These are phyloP conservation scores for Boletus vermiculosoides DNA, from an alignment of 768 basidiomycete species.

Conservation along the genomic window DNA sequence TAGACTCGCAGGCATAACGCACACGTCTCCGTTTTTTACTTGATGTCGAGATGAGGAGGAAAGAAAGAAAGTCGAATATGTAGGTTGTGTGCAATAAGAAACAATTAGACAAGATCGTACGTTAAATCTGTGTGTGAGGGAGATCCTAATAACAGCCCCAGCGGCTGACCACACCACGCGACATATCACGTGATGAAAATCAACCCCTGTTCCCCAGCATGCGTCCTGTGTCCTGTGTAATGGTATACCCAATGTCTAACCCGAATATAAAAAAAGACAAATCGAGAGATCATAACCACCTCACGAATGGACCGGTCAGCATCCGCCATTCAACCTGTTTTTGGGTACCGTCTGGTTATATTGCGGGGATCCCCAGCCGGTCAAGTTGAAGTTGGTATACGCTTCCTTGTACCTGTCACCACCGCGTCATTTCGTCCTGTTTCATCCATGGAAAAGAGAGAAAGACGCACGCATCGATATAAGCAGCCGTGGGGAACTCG, in stretches of 20 bases:
- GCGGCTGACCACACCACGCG: slow-evolving; percentile 31
- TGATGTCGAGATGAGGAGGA: not conserved
- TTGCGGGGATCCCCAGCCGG: slow-evolving; percentile 39
- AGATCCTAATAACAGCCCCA: slow-evolving; percentile 6
- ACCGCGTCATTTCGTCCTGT: not conserved
- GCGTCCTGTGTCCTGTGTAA: not conserved
- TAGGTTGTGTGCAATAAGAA: slow-evolving; percentile 26
- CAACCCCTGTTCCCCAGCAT: slow-evolving; percentile 12
- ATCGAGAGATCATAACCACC: slow-evolving; percentile 6
- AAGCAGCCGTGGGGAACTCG: slow-evolving; percentile 69
- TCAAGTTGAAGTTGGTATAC: slow-evolving; percentile 45
- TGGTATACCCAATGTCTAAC: not conserved
- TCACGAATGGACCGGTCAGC: slow-evolving; percentile 13
- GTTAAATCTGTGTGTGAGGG: not conserved
- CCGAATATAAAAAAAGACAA: not conserved
- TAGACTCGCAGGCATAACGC: slow-evolving; percentile 22
- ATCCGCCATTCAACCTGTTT: slow-evolving; percentile 42
- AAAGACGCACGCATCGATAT: slow-evolving; percentile 64
- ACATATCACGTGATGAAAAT: slow-evolving; percentile 32
- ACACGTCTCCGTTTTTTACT: not conserved
- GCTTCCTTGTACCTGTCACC: slow-evolving; percentile 39
- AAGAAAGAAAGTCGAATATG: slow-evolving; percentile 13
- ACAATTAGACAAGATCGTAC: slow-evolving; percentile 20
- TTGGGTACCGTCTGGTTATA: slow-evolving; percentile 59
- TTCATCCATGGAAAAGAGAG: not conserved